These are phyloP conservation scores for Crithidia acanthocephali DNA, from an alignment of 208 protist species.

Conservation along the genomic window DNA sequence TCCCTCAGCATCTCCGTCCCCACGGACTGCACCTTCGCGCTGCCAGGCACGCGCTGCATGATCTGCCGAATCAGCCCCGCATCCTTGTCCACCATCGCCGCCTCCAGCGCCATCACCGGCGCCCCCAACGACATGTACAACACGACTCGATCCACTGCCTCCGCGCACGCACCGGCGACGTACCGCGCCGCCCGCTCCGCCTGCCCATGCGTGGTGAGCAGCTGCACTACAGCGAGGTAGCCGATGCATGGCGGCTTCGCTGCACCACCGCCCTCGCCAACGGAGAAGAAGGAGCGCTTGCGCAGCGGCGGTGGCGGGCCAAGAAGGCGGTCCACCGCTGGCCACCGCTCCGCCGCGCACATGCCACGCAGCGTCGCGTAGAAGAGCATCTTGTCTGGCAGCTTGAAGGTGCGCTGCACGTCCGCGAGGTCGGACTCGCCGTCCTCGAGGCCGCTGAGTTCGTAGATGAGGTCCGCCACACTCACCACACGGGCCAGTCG, in stretches of 20 bases:
- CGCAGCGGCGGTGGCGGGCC: slow-evolving; percentile 35
- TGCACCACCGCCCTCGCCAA: not conserved
- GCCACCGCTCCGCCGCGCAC: slow-evolving; percentile 36
- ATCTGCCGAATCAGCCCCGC: slow-evolving; percentile 48
- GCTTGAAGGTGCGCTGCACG: slow-evolving; percentile 29
- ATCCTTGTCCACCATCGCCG: slow-evolving; percentile 41
- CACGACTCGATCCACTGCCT: slow-evolving; percentile 43
- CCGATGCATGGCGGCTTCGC: slow-evolving; percentile 25
- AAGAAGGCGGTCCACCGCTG: slow-evolving; percentile 33
- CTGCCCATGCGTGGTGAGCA: slow-evolving; percentile 33
- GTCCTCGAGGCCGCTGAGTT: slow-evolving; percentile 31
- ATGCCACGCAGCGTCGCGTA: slow-evolving; percentile 47
- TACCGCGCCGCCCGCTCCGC: slow-evolving; percentile 42
- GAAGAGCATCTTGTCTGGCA: slow-evolving; percentile 32
- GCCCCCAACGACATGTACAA: slow-evolving; percentile 51
- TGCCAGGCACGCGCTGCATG: slow-evolving; percentile 37
- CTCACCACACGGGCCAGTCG: slow-evolving; percentile 33
- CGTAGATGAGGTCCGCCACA: slow-evolving; percentile 30
- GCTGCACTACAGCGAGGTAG: slow-evolving; percentile 43
- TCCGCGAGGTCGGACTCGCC: slow-evolving; percentile 23
- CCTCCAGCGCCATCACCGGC: slow-evolving; percentile 53
- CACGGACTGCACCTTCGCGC: slow-evolving; percentile 27
- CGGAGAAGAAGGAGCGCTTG: slow-evolving; percentile 34
- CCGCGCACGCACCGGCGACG: slow-evolving; percentile 39
- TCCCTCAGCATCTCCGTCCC: slow-evolving; percentile 31